Percentiles rank a stretch among this genome's conserved stretches.
phyloP scores from a whole-genome alignment of 768 basidiomycete genomes.

The Lentinula lateritia region DNA sequence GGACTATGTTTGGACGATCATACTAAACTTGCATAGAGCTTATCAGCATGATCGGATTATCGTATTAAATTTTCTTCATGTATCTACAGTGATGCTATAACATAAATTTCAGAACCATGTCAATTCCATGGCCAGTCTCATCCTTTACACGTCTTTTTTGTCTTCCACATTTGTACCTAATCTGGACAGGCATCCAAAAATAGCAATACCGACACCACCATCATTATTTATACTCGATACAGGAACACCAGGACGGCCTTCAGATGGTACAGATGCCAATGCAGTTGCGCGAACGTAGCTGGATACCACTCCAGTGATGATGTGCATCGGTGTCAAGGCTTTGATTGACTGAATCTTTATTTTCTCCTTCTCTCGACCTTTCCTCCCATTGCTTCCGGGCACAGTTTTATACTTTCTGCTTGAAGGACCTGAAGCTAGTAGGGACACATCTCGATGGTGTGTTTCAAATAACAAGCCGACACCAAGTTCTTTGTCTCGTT shows the following conservation, averaged over 20 bases:
- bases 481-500: conserved; percentile 23
- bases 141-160: conserved; percentile 1
- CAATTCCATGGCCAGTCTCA: background rate
- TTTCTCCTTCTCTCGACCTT: conserved; percentile 10
- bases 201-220: background rate
- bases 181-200: conserved; percentile 3
- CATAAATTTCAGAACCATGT: background rate
- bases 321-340: conserved; percentile 38
- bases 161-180: conserved; percentile 5
- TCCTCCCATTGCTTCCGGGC: conserved; percentile 12
- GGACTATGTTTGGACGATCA: conserved; percentile 94
- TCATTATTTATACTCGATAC: background rate
- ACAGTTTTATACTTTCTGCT: background rate
- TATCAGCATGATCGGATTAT: background rate
- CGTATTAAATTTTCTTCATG: background rate
- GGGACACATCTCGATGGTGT: conserved; percentile 9
- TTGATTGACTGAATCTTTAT: conserved; percentile 8
- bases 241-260: background rate
- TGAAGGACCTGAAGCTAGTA: background rate
- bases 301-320: conserved; percentile 33
- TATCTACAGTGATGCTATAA: background rate
- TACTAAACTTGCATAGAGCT: conserved; percentile 40
- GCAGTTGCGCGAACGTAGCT: conserved; percentile 5
- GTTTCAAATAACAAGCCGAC: background rate
- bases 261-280: background rate